A percentile compares a stretch with the other conserved stretches of the same genome.
Conservation (phyloP, 1,139 yeast species). For the Nadsonia commutata region DNA sequence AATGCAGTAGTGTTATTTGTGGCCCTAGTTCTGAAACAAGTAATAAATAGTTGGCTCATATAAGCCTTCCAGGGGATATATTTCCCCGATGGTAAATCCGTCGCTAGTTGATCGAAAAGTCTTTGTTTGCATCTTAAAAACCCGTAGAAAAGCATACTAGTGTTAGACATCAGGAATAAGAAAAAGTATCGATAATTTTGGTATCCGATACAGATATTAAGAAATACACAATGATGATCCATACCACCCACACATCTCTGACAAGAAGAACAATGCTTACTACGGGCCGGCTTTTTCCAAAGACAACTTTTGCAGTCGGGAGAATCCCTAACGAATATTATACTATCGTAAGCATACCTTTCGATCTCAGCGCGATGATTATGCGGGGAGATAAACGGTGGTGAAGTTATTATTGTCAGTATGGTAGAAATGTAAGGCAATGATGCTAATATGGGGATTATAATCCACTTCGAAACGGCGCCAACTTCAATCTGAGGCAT, state of each 20-base stretch:
- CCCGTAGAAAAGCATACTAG: constrained; percentile 51
- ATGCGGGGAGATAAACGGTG: constrained; percentile 15
- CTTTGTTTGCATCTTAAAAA: constrained; percentile 18
- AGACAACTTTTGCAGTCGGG: constrained; percentile 43
- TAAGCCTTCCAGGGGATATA: background rate
- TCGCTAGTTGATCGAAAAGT: too few species aligned
- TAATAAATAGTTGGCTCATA: background rate
- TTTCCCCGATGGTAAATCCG: too few species aligned
- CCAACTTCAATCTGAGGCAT: constrained; percentile 16
- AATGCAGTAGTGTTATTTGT: constrained; percentile 35
- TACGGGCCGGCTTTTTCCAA: constrained; percentile 64
- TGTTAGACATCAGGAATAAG: constrained; percentile 41
- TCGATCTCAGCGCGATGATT: constrained; percentile 10
- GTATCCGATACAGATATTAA: constrained; percentile 79
- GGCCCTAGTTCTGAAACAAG: constrained; percentile 10
- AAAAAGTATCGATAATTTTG: constrained; percentile 63
- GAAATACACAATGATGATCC: constrained; percentile 95
- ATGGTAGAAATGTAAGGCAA: constrained; percentile 30
- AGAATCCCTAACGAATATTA: constrained; percentile 39
- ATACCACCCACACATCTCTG: constrained; percentile 47
- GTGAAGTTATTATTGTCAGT: constrained; percentile 45
- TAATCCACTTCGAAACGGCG: too few species aligned
- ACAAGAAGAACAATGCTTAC: constrained; percentile 78
- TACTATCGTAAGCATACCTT: constrained; percentile 34
- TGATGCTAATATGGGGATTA: constrained; percentile 18